These are phyloP conservation scores for Ananas comosus DNA, from an alignment of 176 grass and related monocot species.

Conservation along the genomic window DNA sequence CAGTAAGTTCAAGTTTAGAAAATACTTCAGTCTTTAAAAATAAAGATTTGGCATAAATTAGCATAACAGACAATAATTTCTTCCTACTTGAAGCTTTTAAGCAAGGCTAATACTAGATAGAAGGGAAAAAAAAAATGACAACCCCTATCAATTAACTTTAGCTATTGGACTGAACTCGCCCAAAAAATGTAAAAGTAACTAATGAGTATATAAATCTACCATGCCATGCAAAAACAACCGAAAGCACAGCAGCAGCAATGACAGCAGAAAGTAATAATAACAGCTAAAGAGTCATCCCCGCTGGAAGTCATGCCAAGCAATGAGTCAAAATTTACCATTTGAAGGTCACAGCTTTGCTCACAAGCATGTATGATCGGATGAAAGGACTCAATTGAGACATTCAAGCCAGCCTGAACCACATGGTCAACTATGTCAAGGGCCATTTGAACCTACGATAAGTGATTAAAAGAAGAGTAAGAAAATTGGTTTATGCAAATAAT, in stretches of 20 bases:
- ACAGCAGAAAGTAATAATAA: not conserved
- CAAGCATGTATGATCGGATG: constrained; percentile 72
- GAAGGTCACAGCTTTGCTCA: constrained; percentile 55
- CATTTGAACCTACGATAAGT: constrained; percentile 43
- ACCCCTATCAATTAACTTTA: too few species aligned
- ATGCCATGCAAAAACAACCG: not conserved
- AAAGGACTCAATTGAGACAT: constrained; percentile 53
- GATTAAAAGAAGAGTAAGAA: constrained; percentile 8
- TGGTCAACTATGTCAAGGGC: constrained; percentile 68
- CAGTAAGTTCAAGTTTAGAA: too few species aligned
- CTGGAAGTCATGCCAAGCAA: not conserved
- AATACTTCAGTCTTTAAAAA: too few species aligned
- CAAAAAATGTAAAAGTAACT: not conserved
- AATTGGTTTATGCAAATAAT: not conserved
- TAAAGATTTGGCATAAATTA: too few species aligned
- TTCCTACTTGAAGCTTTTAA: too few species aligned
- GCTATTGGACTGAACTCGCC: too few species aligned
- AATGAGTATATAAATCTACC: not conserved
- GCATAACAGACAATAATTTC: too few species aligned
- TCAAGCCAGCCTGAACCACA: constrained; percentile 53
- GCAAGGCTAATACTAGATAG: too few species aligned
- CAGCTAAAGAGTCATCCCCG: not conserved
- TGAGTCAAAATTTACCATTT: constrained; percentile 55
- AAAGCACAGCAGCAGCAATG: not conserved
- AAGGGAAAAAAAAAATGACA: too few species aligned